These are phyloP conservation scores for Metarhizium rileyi DNA, from an alignment of 2,329 filamentous ascomycete species.

Conservation along the genomic window DNA sequence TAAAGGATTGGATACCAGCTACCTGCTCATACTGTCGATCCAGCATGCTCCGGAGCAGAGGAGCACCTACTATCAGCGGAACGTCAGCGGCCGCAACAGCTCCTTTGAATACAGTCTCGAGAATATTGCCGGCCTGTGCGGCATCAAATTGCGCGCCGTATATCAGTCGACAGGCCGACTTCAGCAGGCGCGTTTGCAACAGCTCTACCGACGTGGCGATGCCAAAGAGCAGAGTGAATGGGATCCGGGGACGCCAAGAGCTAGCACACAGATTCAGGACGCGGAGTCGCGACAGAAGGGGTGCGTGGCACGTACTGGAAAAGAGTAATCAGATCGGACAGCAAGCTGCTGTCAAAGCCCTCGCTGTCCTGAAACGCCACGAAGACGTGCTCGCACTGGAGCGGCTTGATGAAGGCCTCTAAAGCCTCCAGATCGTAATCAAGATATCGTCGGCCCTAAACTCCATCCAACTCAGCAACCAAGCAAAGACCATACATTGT, in stretches of 20 bases:
- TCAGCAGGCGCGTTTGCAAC: conserved; percentile 64
- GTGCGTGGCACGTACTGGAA: conserved; percentile 46
- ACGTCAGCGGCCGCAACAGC: conserved; percentile 50
- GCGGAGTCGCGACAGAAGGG: neutral
- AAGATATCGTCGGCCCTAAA: conserved; percentile 53
- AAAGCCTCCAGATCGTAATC: conserved; percentile 73
- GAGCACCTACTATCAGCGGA: conserved; percentile 53
- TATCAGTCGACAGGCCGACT: conserved; percentile 56
- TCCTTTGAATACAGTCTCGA: conserved; percentile 62
- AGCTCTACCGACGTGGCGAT: conserved; percentile 75
- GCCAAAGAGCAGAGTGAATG: conserved; percentile 68
- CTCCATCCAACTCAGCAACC: neutral
- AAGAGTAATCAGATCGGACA: conserved; percentile 61
- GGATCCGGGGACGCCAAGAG: conserved; percentile 64
- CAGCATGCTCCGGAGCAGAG: conserved; percentile 52
- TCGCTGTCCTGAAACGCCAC: conserved; percentile 75
- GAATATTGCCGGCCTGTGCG: conserved; percentile 58
- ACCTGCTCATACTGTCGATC: conserved; percentile 69
- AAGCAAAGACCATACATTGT: neutral
- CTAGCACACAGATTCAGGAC: conserved; percentile 23
- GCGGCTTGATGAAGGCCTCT: conserved; percentile 45
- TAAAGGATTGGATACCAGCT: conserved; percentile 63
- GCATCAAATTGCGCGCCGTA: conserved; percentile 69
- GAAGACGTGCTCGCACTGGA: conserved; percentile 49
- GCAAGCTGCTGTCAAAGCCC: conserved; percentile 63